Evolutionary conservation across 495 filamentous ascomycete species (phyloP).

Genomic region (Penicillium herquei): DNA sequence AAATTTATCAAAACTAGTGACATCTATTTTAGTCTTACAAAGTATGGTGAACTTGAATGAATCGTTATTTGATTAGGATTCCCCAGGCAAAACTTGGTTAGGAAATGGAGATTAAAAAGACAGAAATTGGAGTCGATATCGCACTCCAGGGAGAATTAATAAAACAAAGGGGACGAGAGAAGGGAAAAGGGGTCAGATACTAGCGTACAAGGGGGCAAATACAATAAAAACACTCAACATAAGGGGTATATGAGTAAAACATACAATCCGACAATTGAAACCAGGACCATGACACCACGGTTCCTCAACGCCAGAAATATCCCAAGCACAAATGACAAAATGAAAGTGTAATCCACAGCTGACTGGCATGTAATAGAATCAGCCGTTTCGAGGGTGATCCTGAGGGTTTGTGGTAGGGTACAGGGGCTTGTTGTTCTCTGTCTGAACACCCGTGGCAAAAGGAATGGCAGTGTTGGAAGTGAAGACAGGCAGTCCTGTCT

Average conservation of each 20-base stretch:
- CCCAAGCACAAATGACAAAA: not conserved
- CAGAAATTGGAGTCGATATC: no score
- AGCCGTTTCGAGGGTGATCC: not conserved
- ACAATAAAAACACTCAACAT: not conserved
- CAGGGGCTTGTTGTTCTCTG: not conserved
- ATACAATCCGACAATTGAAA: not conserved
- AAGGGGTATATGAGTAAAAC: slow-evolving; percentile 29
- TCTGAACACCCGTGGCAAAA: slow-evolving; percentile 30
- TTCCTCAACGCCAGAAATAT: not conserved
- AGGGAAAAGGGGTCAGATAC: not conserved
- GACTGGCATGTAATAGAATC: not conserved
- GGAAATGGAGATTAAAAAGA: no score
- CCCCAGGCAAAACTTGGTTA: no score
- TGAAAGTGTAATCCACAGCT: not conserved
- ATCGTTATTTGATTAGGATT: no score
- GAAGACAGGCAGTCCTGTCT: slow-evolving; percentile 49
- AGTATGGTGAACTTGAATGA: no score
- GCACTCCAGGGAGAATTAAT: not conserved
- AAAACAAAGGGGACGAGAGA: not conserved
- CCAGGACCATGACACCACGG: not conserved
- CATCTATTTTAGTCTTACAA: no score
- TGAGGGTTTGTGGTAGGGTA: not conserved
- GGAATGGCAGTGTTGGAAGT: slow-evolving; percentile 51
- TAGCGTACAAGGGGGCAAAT: not conserved
- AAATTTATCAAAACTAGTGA: no score